A percentile compares a stretch with the other conserved stretches of the same genome.
Conservation (phyloP, 768 basidiomycete species). For the Boletellus emodensis region DNA sequence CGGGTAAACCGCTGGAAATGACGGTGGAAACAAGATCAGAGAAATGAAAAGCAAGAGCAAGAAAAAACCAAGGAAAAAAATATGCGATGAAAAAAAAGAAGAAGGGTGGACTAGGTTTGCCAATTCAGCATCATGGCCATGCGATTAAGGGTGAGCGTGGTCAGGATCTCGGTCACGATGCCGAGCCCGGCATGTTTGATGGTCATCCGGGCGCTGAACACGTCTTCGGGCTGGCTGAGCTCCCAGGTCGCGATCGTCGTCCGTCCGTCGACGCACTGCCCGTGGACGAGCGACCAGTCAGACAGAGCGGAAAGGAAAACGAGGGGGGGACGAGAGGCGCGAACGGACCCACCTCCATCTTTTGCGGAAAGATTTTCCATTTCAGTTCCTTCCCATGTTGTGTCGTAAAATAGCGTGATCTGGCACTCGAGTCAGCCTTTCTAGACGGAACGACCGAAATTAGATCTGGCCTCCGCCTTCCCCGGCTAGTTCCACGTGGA, state of each 20-base stretch:
- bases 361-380: slow-evolving; percentile 61
- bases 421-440: slow-evolving; percentile 22
- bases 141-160: slow-evolving; percentile 69
- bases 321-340: neutral
- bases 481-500: neutral
- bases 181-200: slow-evolving; percentile 55
- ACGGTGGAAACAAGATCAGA: slow-evolving; percentile 1
- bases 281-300: neutral
- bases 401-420: slow-evolving; percentile 72
- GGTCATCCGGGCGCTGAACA: slow-evolving; percentile 56
- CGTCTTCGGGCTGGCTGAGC: slow-evolving; percentile 49
- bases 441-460: neutral
- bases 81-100: neutral
- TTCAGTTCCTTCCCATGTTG: slow-evolving; percentile 69
- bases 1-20: neutral
- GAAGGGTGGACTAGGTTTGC: slow-evolving; percentile 21
- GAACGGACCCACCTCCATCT: slow-evolving; percentile 56
- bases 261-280: slow-evolving; percentile 62
- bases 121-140: slow-evolving; percentile 62
- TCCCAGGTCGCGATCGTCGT: slow-evolving; percentile 68
- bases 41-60: too few species aligned
- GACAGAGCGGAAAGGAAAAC: neutral
- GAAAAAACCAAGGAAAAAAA: too few species aligned
- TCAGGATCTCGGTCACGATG: slow-evolving; percentile 72
- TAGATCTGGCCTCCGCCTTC: neutral